phyloP scores from a whole-genome alignment of 768 basidiomycete species.

The Sarcomyxa edulis region DNA sequence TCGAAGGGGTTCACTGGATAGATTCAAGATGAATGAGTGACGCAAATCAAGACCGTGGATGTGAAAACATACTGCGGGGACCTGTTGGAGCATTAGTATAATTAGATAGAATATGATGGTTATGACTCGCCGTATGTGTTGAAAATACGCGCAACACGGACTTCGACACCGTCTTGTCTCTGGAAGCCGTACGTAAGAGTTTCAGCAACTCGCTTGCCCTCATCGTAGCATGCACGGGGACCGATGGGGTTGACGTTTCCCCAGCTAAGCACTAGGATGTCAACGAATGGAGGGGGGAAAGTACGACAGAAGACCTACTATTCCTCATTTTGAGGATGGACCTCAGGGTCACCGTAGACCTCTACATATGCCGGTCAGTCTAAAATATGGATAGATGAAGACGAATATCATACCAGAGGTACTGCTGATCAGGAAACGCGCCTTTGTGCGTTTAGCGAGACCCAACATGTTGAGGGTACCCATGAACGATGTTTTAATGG shows the following conservation, averaged over 20 bases:
- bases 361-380: conserved; percentile 47
- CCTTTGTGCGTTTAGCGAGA: conserved; percentile 94
- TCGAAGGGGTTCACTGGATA: conserved; percentile 87
- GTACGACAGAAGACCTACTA: conserved; percentile 54
- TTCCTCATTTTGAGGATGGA: conserved; percentile 94
- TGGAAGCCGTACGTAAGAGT: conserved; percentile 96
- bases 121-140: conserved; percentile 67
- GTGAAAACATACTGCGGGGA: conserved; percentile 58
- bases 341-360: conserved; percentile 97
- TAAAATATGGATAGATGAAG: conserved; percentile 9
- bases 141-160: conserved; percentile 97
- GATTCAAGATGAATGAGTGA: too few relatives aligned
- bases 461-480: conserved; percentile 99
- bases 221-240: conserved; percentile 98
- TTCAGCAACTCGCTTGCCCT: conserved; percentile 98
- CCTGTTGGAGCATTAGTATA: conserved; percentile 18
- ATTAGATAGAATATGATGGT: not conserved
- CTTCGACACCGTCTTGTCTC: conserved; percentile 90
- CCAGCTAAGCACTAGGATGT: conserved; percentile 55
- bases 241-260: conserved; percentile 99
- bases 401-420: conserved; percentile 70
- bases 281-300: not conserved
- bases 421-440: conserved; percentile 91
- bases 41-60: conserved; percentile 10
- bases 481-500: conserved; percentile 97